phyloP scores from a whole-genome alignment of 2,329 filamentous ascomycete species.

The Lecanosticta acicola region DNA sequence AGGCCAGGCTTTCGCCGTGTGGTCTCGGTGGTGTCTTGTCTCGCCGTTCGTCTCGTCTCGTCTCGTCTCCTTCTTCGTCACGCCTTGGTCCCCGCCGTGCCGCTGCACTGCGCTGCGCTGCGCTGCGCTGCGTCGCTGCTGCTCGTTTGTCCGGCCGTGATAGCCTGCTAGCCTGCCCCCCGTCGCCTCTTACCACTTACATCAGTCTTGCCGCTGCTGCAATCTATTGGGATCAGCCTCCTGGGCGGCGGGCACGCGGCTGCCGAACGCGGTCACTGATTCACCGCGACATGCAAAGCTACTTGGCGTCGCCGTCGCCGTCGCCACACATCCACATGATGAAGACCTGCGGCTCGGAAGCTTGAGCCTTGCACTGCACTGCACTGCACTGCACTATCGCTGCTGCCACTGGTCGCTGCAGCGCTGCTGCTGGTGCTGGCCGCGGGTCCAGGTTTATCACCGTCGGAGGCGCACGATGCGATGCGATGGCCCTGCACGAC shows the following conservation, averaged over 20 bases:
- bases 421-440: constrained; percentile 1
- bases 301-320: constrained; percentile 10
- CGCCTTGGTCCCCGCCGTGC: background rate
- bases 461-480: constrained; percentile 1
- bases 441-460: background rate
- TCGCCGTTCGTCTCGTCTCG: background rate
- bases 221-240: constrained; percentile 20
- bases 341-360: constrained; percentile 13
- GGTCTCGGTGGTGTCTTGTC: background rate
- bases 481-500: background rate
- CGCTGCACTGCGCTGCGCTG: background rate
- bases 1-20: too few species aligned
- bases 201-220: constrained; percentile 14
- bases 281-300: background rate
- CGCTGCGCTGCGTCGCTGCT: too few species aligned
- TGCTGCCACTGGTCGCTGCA: background rate
- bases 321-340: constrained; percentile 1
- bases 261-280: constrained; percentile 14
- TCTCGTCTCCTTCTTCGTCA: background rate
- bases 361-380: constrained; percentile 8
- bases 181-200: constrained; percentile 8
- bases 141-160: constrained; percentile 6
- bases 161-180: too few species aligned
- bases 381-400: background rate
- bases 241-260: background rate